These are phyloP conservation scores for Paragyromitra xinjiangensis DNA, from an alignment of 495 filamentous ascomycete genomes.

Conservation along the genomic window DNA sequence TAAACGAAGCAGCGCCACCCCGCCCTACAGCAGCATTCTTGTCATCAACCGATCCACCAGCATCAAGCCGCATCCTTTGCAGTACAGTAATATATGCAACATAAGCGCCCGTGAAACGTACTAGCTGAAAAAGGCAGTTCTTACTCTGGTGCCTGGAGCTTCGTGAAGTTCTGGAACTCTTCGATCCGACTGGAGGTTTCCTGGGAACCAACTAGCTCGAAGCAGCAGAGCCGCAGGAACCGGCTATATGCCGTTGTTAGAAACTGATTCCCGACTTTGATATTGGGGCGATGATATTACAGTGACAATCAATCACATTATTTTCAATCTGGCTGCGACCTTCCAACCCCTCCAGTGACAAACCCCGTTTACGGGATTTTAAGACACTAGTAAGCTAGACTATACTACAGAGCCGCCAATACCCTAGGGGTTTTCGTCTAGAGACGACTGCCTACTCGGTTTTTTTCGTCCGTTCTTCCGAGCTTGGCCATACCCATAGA, in stretches of 20 bases:
- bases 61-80: neutral
- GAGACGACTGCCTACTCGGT: neutral
- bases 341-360: neutral
- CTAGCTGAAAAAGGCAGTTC: neutral
- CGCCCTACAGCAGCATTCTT: neutral
- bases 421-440: neutral
- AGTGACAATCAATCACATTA: neutral
- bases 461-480: neutral
- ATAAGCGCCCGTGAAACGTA: slow-evolving; percentile 4
- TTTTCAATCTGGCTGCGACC: neutral
- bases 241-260: neutral
- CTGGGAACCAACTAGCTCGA: neutral
- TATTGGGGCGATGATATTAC: neutral
- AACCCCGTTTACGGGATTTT: neutral
- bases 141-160: neutral
- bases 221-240: neutral
- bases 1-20: neutral
- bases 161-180: neutral
- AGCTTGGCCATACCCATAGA: neutral
- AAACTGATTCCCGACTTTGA: neutral
- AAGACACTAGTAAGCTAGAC: neutral
- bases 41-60: neutral
- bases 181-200: neutral
- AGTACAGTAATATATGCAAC: neutral
- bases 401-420: neutral